A percentile compares a stretch with the other conserved stretches of the same genome.
phyloP scores from a whole-genome alignment of 1,139 yeast genomes.

The Suhomyces bribrorum region DNA sequence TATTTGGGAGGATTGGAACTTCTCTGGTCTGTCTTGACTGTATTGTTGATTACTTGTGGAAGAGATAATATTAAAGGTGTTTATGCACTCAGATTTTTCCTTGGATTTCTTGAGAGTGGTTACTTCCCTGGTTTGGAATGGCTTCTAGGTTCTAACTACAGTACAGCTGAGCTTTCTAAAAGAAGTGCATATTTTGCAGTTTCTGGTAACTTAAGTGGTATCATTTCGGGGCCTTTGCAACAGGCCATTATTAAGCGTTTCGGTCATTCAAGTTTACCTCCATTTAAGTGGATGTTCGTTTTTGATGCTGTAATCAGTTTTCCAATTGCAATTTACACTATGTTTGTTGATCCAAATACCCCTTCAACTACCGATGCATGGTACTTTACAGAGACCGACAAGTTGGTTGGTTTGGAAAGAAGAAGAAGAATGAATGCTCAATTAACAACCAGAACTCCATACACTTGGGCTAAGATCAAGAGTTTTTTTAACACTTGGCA shows the following conservation, averaged over 20 bases:
- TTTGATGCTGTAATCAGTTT: conserved; percentile 40
- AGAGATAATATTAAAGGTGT: conserved; percentile 39
- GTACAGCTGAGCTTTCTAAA: conserved; percentile 41
- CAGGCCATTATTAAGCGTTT: conserved; percentile 33
- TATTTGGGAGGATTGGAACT: conserved; percentile 56
- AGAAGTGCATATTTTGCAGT: conserved; percentile 52
- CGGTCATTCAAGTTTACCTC: conserved; percentile 27
- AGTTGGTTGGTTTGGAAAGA: conserved; percentile 38
- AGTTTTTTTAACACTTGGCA: conserved; percentile 52
- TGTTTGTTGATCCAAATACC: conserved; percentile 40
- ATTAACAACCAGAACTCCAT: conserved; percentile 44
- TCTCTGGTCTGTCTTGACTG: conserved; percentile 58
- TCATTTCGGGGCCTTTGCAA: conserved; percentile 44
- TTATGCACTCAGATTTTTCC: conserved; percentile 57
- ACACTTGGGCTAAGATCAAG: conserved; percentile 42
- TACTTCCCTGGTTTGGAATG: conserved; percentile 54
- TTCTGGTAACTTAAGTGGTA: conserved; percentile 45
- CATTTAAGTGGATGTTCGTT: conserved; percentile 43
- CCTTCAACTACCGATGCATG: conserved; percentile 42
- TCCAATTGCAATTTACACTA: conserved; percentile 38
- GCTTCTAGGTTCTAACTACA: conserved; percentile 21
- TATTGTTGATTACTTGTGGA: conserved; percentile 49
- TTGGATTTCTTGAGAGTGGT: conserved; percentile 61
- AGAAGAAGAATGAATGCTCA: conserved; percentile 50
- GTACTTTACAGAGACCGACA: conserved; percentile 37